These are phyloP conservation scores for Candida labiduridarum DNA, from an alignment of 1,139 yeast species.

Conservation along the genomic window DNA sequence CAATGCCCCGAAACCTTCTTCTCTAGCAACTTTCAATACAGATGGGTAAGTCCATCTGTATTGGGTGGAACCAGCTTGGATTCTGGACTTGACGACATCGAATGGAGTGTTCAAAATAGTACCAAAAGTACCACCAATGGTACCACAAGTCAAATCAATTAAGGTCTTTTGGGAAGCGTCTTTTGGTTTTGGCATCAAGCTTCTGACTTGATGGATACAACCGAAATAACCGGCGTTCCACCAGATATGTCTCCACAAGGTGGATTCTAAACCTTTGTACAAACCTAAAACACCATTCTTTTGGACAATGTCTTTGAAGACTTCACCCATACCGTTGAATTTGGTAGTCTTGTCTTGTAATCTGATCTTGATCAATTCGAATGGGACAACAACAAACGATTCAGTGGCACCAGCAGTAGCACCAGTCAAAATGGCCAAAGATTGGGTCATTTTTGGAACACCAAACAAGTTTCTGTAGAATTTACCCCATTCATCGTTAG, in stretches of 20 bases:
- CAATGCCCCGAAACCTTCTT: conserved; percentile 87
- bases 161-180: conserved; percentile 70
- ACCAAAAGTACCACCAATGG: conserved; percentile 96
- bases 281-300: conserved; percentile 80
- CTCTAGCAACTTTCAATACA: conserved; percentile 71
- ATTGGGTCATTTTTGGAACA: conserved; percentile 70
- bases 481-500: conserved; percentile 96
- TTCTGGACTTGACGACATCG: conserved; percentile 96
- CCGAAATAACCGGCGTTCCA: conserved; percentile 99
- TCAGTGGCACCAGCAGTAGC: conserved; percentile 99
- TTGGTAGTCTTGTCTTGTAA: conserved; percentile 85
- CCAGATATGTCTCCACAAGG: conserved; percentile 92
- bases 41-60: conserved; percentile 94
- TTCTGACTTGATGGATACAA: conserved; percentile 83
- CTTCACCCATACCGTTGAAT: conserved; percentile 86
- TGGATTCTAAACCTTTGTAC: conserved; percentile 95
- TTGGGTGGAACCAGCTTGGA: conserved; percentile 85
- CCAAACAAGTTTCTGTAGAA: conserved; percentile 77
- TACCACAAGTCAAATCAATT: conserved; percentile 88
- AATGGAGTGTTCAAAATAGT: conserved; percentile 93
- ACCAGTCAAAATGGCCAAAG: conserved; percentile 87
- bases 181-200: conserved; percentile 76
- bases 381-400: conserved; percentile 94
- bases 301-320: conserved; percentile 68
- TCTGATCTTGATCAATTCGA: conserved; percentile 84